Evolutionary conservation across 177 flowering plant species (phyloP).

Genomic region (Vitis hybrid): DNA sequence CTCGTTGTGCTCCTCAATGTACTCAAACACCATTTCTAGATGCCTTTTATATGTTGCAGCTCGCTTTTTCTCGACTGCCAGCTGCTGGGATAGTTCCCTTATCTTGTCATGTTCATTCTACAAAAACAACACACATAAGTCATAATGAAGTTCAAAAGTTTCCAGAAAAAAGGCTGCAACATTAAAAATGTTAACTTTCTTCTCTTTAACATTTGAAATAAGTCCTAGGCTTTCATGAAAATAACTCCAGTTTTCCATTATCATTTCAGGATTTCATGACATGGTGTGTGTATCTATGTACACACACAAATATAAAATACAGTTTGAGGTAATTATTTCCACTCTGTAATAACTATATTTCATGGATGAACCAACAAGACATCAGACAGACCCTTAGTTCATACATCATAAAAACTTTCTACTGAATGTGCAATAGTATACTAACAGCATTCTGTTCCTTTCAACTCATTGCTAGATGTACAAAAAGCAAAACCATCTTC

Average conservation of each 20-base stretch:
- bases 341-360: not conserved
- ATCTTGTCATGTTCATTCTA: slow-evolving; percentile 70
- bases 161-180: not conserved
- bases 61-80: slow-evolving; percentile 54
- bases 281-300: too few relatives aligned
- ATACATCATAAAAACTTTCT: not conserved
- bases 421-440: not conserved
- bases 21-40: slow-evolving; percentile 56
- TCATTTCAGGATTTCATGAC: too few relatives aligned
- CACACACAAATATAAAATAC: too few relatives aligned
- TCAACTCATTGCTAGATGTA: not conserved
- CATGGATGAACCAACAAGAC: not conserved
- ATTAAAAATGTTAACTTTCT: not conserved
- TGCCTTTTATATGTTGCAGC: slow-evolving; percentile 63
- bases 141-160: not conserved
- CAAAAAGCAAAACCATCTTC: not conserved
- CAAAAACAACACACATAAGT: not conserved
- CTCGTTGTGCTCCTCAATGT: slow-evolving; percentile 69
- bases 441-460: not conserved
- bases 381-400: not conserved
- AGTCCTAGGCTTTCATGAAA: not conserved
- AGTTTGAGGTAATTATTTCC: not conserved
- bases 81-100: slow-evolving; percentile 58
- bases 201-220: not conserved
- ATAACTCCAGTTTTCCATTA: not conserved